A percentile compares a stretch with the other conserved stretches of the same genome.
Conservation (phyloP, 441 rosid species). For the Erysimum cheiri region DNA sequence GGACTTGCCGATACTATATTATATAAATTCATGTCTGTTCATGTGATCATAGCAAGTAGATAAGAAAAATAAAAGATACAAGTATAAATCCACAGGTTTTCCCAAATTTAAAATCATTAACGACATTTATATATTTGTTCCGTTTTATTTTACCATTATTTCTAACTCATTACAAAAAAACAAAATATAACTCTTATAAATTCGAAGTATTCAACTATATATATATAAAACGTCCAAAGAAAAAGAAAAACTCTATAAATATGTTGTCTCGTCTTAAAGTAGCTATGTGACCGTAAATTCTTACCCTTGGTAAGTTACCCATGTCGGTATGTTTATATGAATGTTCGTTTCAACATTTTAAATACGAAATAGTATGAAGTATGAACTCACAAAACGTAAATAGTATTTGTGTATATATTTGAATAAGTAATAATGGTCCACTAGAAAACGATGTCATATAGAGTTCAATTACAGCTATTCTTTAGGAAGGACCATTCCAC, state of each 20-base stretch:
- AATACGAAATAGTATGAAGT: neutral
- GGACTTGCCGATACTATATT: slow-evolving; percentile 26
- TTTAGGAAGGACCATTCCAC: slow-evolving; percentile 40
- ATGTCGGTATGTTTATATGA: slow-evolving; percentile 4
- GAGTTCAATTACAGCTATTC: slow-evolving; percentile 45
- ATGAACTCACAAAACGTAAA: slow-evolving; percentile 9
- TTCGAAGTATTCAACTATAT: neutral
- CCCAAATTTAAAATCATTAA: neutral
- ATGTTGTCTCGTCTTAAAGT: neutral
- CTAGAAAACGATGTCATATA: slow-evolving; percentile 36
- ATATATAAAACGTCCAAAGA: neutral
- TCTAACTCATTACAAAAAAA: neutral
- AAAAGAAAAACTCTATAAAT: no score
- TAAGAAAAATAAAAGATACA: neutral
- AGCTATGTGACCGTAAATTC: neutral
- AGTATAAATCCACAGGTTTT: neutral
- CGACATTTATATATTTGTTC: neutral
- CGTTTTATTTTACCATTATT: neutral
- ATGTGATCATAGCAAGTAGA: slow-evolving; percentile 9
- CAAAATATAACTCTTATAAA: neutral
- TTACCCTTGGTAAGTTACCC: neutral
- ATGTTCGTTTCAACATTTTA: slow-evolving; percentile 5
- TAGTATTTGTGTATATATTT: slow-evolving; percentile 4
- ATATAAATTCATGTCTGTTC: slow-evolving; percentile 7
- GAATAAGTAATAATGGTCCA: slow-evolving; percentile 15